Conservation (phyloP, 2,329 filamentous ascomycete genomes). For the Venturia asperata region DNA sequence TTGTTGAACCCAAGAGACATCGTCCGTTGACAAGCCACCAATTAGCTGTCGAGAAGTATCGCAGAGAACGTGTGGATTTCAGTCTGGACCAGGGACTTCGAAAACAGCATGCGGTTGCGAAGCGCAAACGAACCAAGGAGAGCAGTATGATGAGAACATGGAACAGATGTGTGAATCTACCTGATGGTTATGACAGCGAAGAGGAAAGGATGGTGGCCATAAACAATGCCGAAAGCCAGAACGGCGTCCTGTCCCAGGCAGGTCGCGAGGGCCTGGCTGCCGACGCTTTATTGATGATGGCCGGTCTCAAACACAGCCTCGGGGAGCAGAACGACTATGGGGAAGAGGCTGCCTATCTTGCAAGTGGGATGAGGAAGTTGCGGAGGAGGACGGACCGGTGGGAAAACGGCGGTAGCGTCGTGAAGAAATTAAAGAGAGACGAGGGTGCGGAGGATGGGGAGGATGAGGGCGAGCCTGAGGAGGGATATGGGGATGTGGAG, state of each 20-base stretch:
- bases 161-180: conserved; percentile 46
- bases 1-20: conserved; percentile 45
- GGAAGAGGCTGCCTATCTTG: conserved; percentile 19
- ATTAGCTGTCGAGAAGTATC: conserved; percentile 70
- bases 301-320: conserved; percentile 8
- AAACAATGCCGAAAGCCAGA: neutral
- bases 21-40: conserved; percentile 76
- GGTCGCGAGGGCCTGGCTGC: conserved; percentile 9
- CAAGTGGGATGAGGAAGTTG: conserved; percentile 36
- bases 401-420: conserved; percentile 42
- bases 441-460: conserved; percentile 23
- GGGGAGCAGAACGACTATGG: conserved; percentile 19
- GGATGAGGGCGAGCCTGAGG: conserved; percentile 17
- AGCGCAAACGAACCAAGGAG: conserved; percentile 46
- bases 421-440: conserved; percentile 23
- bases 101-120: conserved; percentile 56
- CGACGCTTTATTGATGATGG: conserved; percentile 15
- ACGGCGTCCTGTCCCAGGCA: neutral
- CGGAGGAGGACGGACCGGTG: conserved; percentile 63
- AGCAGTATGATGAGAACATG: conserved; percentile 48
- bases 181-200: conserved; percentile 42
- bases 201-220: conserved; percentile 26
- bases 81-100: conserved; percentile 70
- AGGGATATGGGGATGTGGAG: neutral
- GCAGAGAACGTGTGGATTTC: conserved; percentile 72